Percentiles rank a stretch among this genome's conserved stretches.
Evolutionary conservation across 2,329 filamentous ascomycete genomes (phyloP).

Genomic region (Penicillium sp.): DNA sequence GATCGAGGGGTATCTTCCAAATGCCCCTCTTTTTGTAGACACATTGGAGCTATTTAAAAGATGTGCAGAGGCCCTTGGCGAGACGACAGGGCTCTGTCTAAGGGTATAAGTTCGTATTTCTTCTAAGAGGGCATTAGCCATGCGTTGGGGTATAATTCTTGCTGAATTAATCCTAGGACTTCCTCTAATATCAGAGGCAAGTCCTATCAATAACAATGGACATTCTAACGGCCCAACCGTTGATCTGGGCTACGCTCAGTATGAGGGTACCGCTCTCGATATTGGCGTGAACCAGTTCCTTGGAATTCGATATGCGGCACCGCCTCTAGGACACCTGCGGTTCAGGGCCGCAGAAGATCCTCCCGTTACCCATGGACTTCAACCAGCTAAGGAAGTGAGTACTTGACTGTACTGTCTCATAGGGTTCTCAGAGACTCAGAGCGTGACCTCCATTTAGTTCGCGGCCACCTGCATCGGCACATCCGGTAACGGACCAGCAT

Average conservation of each 20-base stretch:
- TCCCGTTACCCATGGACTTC: conserved; percentile 31
- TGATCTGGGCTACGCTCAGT: conserved; percentile 64
- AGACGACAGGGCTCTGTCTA: background rate
- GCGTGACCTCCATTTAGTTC: conserved; percentile 9
- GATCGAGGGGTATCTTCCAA: background rate
- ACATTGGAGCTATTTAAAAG: background rate
- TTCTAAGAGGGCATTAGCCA: background rate
- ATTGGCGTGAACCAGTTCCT: conserved; percentile 68
- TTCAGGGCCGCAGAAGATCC: conserved; percentile 67
- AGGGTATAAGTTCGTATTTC: background rate
- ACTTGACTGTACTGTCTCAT: background rate
- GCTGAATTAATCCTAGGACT: background rate
- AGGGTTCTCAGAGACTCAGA: background rate
- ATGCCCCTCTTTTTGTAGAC: background rate
- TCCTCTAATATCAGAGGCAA: background rate
- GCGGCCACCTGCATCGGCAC: conserved; percentile 62
- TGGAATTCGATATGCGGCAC: conserved; percentile 69
- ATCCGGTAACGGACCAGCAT: conserved; percentile 54
- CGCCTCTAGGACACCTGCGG: conserved; percentile 62
- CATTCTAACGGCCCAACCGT: conserved; percentile 38
- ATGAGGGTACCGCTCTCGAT: conserved; percentile 55
- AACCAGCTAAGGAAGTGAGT: conserved; percentile 54
- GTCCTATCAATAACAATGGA: background rate
- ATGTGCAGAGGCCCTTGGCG: background rate
- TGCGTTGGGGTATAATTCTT: background rate